These are phyloP conservation scores for Bruguiera sexangula DNA, from an alignment of 345 rosid species.

Conservation along the genomic window DNA sequence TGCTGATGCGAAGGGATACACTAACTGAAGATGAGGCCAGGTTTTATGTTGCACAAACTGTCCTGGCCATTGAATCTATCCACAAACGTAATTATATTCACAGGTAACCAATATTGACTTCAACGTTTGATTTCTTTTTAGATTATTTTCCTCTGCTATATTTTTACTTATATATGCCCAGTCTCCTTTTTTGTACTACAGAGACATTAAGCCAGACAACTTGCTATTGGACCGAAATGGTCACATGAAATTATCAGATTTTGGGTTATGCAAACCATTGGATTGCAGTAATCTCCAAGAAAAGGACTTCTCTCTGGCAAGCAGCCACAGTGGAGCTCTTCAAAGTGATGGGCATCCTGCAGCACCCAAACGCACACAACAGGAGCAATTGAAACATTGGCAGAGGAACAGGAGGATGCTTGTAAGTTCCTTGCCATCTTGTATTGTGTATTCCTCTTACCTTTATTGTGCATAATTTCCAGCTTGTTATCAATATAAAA, in stretches of 20 bases:
- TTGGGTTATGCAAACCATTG: constrained; percentile 66
- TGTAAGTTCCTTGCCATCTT: constrained; percentile 35
- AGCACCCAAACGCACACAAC: constrained; percentile 58
- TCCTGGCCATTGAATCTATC: constrained; percentile 67
- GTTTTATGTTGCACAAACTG: constrained; percentile 65
- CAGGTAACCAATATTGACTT: constrained; percentile 34
- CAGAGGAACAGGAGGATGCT: constrained; percentile 65
- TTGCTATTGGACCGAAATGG: constrained; percentile 56
- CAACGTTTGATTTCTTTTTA: background rate
- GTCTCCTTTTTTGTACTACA: constrained; percentile 20
- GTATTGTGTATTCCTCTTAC: constrained; percentile 6
- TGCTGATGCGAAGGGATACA: constrained; percentile 65
- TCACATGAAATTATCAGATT: constrained; percentile 68
- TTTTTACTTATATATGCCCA: background rate
- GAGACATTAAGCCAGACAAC: constrained; percentile 77
- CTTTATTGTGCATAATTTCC: too few species aligned
- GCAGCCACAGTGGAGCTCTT: constrained; percentile 36
- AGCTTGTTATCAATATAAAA: background rate
- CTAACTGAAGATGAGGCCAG: constrained; percentile 60
- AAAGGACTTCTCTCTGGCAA: constrained; percentile 37
- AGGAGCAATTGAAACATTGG: constrained; percentile 67
- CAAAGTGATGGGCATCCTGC: constrained; percentile 48
- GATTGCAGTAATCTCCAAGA: constrained; percentile 53
- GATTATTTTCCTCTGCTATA: background rate
- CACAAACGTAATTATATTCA: constrained; percentile 64